These are phyloP conservation scores for Phytopythium vexans DNA, from an alignment of 352 stramenopile genomes.

Conservation along the genomic window DNA sequence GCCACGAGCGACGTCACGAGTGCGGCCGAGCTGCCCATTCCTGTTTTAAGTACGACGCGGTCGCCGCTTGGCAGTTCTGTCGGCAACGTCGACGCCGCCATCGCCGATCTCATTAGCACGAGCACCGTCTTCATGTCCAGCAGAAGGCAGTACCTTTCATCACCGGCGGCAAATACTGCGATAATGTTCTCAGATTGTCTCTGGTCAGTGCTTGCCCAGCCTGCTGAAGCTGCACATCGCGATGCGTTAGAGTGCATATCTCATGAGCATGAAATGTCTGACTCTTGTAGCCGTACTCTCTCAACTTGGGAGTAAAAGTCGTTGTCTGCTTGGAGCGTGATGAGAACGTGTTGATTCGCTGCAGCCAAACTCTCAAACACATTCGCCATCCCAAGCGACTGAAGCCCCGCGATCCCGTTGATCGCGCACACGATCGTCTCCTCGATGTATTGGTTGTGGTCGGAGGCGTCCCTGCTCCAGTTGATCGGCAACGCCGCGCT, in stretches of 20 bases:
- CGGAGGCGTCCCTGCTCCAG: constrained; percentile 23
- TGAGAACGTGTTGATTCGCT: constrained; percentile 31
- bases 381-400: constrained; percentile 11
- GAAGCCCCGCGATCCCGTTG: constrained; percentile 55
- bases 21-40: constrained; percentile 94
- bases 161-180: constrained; percentile 79
- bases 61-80: constrained; percentile 33
- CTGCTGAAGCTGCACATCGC: constrained; percentile 57
- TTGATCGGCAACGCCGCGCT: background rate
- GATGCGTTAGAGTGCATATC: background rate
- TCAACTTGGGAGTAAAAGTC: constrained; percentile 96
- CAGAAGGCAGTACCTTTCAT: constrained; percentile 32
- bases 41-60: constrained; percentile 90
- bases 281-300: constrained; percentile 21
- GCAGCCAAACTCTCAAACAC: constrained; percentile 22
- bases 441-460: constrained; percentile 90
- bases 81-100: background rate
- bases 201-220: constrained; percentile 51
- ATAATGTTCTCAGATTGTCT: constrained; percentile 68
- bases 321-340: constrained; percentile 93
- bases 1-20: constrained; percentile 95
- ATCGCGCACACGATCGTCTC: constrained; percentile 79
- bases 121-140: background rate
- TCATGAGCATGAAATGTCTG: constrained; percentile 2
- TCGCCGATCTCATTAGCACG: constrained; percentile 1